Base-by-base conservation (phyloP, 495 filamentous ascomycete species). In the Hyphodiscus hymeniophilus region DNA sequence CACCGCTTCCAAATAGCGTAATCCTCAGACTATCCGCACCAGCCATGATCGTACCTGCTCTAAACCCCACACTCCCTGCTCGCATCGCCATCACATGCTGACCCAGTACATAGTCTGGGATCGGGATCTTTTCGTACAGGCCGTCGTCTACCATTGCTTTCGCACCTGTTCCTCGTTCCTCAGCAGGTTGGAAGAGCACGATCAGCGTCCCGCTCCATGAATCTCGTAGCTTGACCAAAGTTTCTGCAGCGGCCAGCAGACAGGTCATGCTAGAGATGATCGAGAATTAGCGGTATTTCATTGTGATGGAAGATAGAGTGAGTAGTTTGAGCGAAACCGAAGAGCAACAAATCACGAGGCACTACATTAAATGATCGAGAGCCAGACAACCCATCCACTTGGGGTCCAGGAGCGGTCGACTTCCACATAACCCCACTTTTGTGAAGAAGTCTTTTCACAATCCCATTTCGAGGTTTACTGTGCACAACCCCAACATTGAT, bases 61-160 rank as follows among this genome's bases (percentile, higher is more conserved):
- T 58, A 50, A 66, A 59, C 11, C 60, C 62, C 42, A 75, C 61
- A 16, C 20, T 52, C 2, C 69, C 67, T 0, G 64, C 51, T 31
- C 52, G 44, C 15, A 54, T 42, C 0, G 63, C 47, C 51, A 68
- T 60, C 1, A 82, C 72, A 64, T 85, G 79, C 38, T 72, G 72
- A 11, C 75, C 75, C 12, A 84, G 62, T 0, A 76, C 67, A 20
- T 75, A 47, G 48, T 80, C 76, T 4, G 79, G 80, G n/a, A 64
- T 47, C 0, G 70, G 69, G n/a, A 71, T 48, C 23, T 50, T 60
- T 3, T 70, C 61, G 52, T 79, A 82, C 10, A 84, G 55, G 0
- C 75, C 79, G 50, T 79, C 78, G 24, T 76, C 66, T 0, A 84
- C 55, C 79, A 82, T 82, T 0, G 71, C 70, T 54, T 66, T 57